Evolutionary conservation across 257 asterid genomes (phyloP).

Genomic region (Solanum etuberosum): DNA sequence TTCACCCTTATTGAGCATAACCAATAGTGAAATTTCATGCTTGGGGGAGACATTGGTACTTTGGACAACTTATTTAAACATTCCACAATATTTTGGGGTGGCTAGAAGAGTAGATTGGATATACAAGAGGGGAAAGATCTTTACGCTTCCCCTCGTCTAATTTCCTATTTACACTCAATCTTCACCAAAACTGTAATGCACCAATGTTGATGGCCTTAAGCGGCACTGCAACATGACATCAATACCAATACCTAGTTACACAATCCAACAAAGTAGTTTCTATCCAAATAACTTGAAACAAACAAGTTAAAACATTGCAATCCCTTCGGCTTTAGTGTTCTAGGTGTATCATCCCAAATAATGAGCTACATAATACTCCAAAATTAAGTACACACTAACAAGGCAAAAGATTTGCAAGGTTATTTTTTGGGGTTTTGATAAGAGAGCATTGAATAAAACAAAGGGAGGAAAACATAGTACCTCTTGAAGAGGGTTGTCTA

Average conservation of each 20-base stretch:
- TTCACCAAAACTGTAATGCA: not conserved
- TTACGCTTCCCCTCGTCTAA: not conserved
- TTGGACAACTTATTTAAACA: not conserved
- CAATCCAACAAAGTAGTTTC: not conserved
- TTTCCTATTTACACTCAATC: not conserved
- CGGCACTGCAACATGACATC: not conserved
- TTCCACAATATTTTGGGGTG: not conserved
- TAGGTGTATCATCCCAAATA: not conserved
- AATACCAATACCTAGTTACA: not conserved
- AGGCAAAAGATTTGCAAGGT: not conserved
- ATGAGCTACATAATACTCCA: not conserved
- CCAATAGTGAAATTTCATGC: not conserved
- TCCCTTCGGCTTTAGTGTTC: not conserved
- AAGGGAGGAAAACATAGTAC: constrained; percentile 17
- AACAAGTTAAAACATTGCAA: not conserved
- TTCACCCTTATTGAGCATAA: not conserved
- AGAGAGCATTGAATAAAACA: not conserved
- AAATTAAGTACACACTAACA: not conserved
- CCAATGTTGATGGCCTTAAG: not conserved
- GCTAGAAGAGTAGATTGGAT: not conserved
- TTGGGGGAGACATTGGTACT: no score
- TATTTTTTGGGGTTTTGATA: not conserved
- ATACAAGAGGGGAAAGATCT: not conserved
- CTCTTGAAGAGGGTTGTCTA: constrained; percentile 42
- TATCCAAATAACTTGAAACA: not conserved